Percentiles rank a stretch among this genome's conserved stretches.
These are phyloP conservation scores for Peziza echinospora DNA, from an alignment of 495 filamentous ascomycete species.

Conservation along the genomic window DNA sequence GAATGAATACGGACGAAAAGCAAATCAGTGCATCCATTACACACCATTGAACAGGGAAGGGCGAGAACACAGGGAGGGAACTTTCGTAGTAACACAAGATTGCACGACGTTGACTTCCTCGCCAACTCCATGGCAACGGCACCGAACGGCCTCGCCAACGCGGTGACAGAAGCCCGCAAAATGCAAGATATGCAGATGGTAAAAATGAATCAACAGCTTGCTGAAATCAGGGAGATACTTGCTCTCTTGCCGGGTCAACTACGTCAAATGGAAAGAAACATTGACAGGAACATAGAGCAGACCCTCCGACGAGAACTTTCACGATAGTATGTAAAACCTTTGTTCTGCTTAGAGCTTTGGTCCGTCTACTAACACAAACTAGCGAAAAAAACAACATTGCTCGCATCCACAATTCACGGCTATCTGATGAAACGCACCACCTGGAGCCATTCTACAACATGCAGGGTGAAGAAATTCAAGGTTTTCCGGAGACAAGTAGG, in stretches of 20 bases:
- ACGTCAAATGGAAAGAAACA: neutral
- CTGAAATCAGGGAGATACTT: neutral
- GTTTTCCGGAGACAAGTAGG: conserved; percentile 3
- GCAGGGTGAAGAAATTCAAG: neutral
- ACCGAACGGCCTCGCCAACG: neutral
- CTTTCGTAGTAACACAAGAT: no score
- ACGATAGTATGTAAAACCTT: neutral
- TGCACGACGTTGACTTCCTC: no score
- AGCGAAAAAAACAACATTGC: conserved; percentile 3
- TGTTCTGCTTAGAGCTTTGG: neutral
- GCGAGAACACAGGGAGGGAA: no score
- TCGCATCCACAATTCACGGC: conserved; percentile 2
- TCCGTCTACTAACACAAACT: neutral
- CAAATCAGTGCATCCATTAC: no score
- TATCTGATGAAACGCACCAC: conserved; percentile 1
- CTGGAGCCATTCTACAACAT: conserved; percentile 4
- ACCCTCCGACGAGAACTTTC: neutral
- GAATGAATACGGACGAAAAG: no score
- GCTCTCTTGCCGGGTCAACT: neutral
- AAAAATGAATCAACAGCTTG: neutral
- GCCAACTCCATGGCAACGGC: no score
- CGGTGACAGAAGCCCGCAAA: conserved; percentile 1
- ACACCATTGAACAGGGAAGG: no score
- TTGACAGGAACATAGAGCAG: conserved; percentile 2
- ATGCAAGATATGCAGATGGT: neutral